Base-by-base conservation (phyloP, 306 rosid species). In the Nissolia schottii region DNA sequence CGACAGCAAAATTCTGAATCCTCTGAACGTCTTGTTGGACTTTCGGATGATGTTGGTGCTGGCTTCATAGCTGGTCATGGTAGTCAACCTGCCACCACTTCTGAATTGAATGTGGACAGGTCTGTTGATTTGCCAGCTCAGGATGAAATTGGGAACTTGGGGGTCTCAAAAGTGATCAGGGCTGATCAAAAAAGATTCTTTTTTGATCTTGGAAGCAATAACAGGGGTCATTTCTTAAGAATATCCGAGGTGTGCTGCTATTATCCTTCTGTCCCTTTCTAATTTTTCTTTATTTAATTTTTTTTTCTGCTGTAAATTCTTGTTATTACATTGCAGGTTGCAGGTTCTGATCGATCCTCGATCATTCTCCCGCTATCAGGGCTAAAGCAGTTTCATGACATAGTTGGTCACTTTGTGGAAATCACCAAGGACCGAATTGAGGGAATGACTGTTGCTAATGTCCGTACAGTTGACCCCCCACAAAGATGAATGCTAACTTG, bases 31-130 rank as follows among this genome's bases (percentile, higher is more conserved):
- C 72, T 91, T 41, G 97, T 85, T 65, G 97, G 99, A 77, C 99
- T 95, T 80, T 91, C 99, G 23, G 99, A 95, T 75, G 99, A 95
- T 70, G 99, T 95, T 76, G 99, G 99, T 3, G 97, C 97, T 71
- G 99, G 99, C 76, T 95, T 95, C 88, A 95, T 95, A 75, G 87
- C 99, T 55, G 97, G 99, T 55, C 97, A 91, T 65, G 84, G 92
- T 77, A 91, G 79, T 85, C 96, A 95, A 77, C 86, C 95, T 65
- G 84, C 87, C 24, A 76, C 96, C 24, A 82, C 89, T 75, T 84
- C 99, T 65, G 99, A 95, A 76, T 81, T 89, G 87, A 94, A 86
- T 71, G 91, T 79, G 54, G 96, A 95, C 49, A 86, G 96, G 56
- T 84, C 96, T 55, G 95, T 89, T 23, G 97, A 91, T 51, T 85